phyloP scores from a whole-genome alignment of 768 basidiomycete species.

The Strobilomyces echinocephalus region DNA sequence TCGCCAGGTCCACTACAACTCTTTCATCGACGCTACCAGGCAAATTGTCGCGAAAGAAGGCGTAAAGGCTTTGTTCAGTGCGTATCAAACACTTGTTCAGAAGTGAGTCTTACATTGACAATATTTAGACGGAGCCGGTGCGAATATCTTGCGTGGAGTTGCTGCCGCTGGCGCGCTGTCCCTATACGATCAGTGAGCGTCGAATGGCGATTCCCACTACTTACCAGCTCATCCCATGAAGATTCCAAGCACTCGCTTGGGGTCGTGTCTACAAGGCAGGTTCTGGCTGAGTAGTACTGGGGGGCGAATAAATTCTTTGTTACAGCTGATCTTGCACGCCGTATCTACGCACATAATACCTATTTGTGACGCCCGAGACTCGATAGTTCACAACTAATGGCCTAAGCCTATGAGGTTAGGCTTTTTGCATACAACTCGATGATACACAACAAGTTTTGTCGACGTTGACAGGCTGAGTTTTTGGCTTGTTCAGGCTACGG shows the following conservation, averaged over 20 bases:
- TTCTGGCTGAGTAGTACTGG: constrained; percentile 13
- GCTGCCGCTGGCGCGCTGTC: constrained; percentile 51
- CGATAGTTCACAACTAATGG: neutral
- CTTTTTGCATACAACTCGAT: neutral
- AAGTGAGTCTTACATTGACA: neutral
- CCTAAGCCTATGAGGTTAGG: neutral
- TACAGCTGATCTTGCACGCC: neutral
- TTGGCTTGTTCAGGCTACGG: neutral
- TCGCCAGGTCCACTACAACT: constrained; percentile 34
- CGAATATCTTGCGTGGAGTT: constrained; percentile 53
- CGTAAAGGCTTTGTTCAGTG: constrained; percentile 34
- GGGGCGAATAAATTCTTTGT: neutral
- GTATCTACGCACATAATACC: neutral
- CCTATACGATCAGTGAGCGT: constrained; percentile 52
- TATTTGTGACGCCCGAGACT: neutral
- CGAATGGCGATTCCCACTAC: neutral
- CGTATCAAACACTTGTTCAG: constrained; percentile 4
- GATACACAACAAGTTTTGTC: too few relatives aligned
- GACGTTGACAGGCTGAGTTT: neutral
- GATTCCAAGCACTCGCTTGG: constrained; percentile 50
- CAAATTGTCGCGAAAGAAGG: constrained; percentile 42
- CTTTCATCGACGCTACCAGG: constrained; percentile 36
- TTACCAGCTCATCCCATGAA: constrained; percentile 4
- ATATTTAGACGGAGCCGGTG: constrained; percentile 53
- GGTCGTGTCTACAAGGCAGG: constrained; percentile 54